These are phyloP conservation scores for Sodiomyces alkalinus DNA, from an alignment of 2,329 filamentous ascomycete genomes.

Conservation along the genomic window DNA sequence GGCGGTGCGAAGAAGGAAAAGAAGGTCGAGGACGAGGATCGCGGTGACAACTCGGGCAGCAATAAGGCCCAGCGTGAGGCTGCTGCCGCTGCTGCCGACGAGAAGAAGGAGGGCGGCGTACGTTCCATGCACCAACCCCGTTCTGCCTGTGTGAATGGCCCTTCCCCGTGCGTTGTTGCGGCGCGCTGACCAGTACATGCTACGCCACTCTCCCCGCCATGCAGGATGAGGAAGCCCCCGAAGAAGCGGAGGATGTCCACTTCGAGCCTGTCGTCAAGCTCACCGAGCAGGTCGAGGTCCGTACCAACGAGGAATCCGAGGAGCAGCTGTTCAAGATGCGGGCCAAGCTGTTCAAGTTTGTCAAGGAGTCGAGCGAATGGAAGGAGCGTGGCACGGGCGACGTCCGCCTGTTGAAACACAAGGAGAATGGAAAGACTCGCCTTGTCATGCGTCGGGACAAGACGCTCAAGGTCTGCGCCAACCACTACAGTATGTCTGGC, in stretches of 20 bases:
- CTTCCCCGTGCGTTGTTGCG: not conserved
- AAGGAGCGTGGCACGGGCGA: constrained; percentile 98
- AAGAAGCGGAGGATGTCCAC: constrained; percentile 84
- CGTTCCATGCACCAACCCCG: constrained; percentile 7
- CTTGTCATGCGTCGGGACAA: constrained; percentile 98
- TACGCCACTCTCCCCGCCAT: constrained; percentile 3
- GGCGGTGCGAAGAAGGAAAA: constrained; percentile 95
- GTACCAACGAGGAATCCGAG: constrained; percentile 97
- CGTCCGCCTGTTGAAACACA: constrained; percentile 93
- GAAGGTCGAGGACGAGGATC: constrained; percentile 69
- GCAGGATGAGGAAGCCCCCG: constrained; percentile 56
- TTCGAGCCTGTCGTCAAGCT: constrained; percentile 94
- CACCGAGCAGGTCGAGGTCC: constrained; percentile 91
- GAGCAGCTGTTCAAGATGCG: constrained; percentile 99
- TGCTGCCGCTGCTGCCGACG: constrained; percentile 29
- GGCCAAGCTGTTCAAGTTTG: constrained; percentile 98
- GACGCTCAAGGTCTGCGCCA: constrained; percentile 99
- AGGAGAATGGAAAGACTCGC: constrained; percentile 94
- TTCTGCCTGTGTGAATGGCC: too few relatives aligned
- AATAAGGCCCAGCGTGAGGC: constrained; percentile 62
- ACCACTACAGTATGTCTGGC: constrained; percentile 78
- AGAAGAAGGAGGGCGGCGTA: constrained; percentile 44
- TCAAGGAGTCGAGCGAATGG: constrained; percentile 86
- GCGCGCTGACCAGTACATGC: constrained; percentile 1
- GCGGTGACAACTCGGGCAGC: constrained; percentile 76